Evolutionary conservation across 192 early-diverging fungal genomes (phyloP), one percentile per base, ranked within the genome.

Genomic region (Coemansia sp.): DNA sequence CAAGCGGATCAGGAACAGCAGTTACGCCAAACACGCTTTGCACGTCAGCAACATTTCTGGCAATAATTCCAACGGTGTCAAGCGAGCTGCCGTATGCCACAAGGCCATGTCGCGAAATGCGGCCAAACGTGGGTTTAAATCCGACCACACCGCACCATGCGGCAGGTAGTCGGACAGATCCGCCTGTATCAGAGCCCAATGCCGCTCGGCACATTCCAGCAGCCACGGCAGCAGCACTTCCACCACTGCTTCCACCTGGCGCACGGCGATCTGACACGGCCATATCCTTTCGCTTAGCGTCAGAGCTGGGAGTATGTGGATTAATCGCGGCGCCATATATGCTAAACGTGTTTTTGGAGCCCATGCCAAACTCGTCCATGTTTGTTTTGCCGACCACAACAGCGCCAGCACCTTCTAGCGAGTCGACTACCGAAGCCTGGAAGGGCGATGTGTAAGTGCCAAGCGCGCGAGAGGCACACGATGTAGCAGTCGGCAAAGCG

Each of bases 361-460:
- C 96, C 95, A 98, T 98, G 16, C 94, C 96, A 88, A 96, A 98
- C 75, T 98, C 95, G 77, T 98, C 96, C 92, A 97, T 91, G 74
- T 97, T 96, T 16, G 90, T 85, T 63, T 94, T 94, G 23, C 91
- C 95, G 4, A 91, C 78, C n/a, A 91, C 77, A 9, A 87, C 70
- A 0, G 86, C 90, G 0, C 94, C 93, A 2, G 88, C 84, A 0
- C 84, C 65, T 26, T 82, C 70, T 13, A 96, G 76, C 26, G 84
- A 69, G 14, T 84, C 53, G 7, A 94, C 89, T 5, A 86, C 90
- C 3, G 94, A 94, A 3, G 95, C 91, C 42, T 91, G 43, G 53
- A 55, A 73, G 16, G 72, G 72, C 44, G 68, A 67, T 3, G 4
- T 63, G 61, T 76, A 87, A 78, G 87, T 75, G 60, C 86, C 63